Evolutionary conservation across 2,329 filamentous ascomycete species (phyloP).

Genomic region (Penicillium sp.): DNA sequence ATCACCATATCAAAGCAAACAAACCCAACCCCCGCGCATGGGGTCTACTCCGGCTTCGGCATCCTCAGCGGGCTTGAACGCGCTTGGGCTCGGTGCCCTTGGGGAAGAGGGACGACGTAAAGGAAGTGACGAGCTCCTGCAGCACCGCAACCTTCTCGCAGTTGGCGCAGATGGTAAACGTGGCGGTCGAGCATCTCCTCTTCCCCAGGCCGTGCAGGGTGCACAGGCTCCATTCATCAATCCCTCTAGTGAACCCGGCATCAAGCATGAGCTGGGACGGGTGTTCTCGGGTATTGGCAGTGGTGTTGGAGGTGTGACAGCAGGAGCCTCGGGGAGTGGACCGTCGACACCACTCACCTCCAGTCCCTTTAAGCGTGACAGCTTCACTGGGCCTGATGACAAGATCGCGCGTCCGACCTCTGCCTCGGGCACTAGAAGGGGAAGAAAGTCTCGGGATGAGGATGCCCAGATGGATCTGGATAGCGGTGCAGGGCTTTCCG

Average conservation of each 20-base stretch:
- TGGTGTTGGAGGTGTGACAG: conserved; percentile 58
- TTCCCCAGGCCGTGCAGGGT: conserved; percentile 91
- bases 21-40: conserved; percentile 34
- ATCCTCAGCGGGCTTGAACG: conserved; percentile 27
- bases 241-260: conserved; percentile 77
- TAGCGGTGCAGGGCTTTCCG: conserved; percentile 59
- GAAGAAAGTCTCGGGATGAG: conserved; percentile 72
- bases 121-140: conserved; percentile 56
- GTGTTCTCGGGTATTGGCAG: conserved; percentile 93
- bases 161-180: conserved; percentile 72
- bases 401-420: conserved; percentile 45
- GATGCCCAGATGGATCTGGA: conserved; percentile 65
- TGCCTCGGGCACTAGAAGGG: conserved; percentile 55
- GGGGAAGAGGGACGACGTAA: conserved; percentile 44
- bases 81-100: conserved; percentile 25
- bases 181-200: conserved; percentile 77
- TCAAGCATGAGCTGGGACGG: conserved; percentile 91
- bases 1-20: conserved; percentile 34
- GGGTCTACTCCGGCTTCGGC: conserved; percentile 29
- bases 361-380: conserved; percentile 52
- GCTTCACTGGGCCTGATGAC: conserved; percentile 44
- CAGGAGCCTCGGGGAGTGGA: conserved; percentile 49
- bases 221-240: conserved; percentile 78
- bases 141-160: conserved; percentile 68
- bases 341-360: conserved; percentile 54